A percentile compares a stretch with the other conserved stretches of the same genome.
phyloP scores from a whole-genome alignment of 352 stramenopile species.

The Phytophthora tubulina region DNA sequence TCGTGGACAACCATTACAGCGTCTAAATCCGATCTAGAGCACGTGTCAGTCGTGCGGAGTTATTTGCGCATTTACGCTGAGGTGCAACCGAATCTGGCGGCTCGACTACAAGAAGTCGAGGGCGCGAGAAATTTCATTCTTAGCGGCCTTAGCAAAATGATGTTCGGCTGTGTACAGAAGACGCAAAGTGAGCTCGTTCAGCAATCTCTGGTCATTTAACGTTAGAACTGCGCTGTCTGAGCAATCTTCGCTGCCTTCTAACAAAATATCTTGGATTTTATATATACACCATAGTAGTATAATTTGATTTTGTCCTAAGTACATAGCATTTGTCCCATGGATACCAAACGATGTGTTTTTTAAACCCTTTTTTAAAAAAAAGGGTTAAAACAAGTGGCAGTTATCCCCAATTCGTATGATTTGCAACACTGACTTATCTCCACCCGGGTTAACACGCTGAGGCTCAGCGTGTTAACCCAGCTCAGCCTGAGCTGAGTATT shows the following conservation, averaged over 20 bases:
- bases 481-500: too few species aligned
- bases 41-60: constrained; percentile 15
- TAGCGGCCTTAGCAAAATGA: constrained; percentile 31
- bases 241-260: too few species aligned
- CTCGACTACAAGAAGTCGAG: constrained; percentile 15
- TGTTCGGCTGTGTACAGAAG: constrained; percentile 28
- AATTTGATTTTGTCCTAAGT: too few species aligned
- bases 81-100: constrained; percentile 16
- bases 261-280: neutral
- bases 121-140: constrained; percentile 21
- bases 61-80: constrained; percentile 33
- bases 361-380: too few species aligned
- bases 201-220: constrained; percentile 16
- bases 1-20: constrained; percentile 22
- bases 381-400: too few species aligned
- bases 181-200: constrained; percentile 30
- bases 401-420: neutral
- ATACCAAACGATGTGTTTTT: too few species aligned
- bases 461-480: too few species aligned
- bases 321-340: too few species aligned
- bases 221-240: neutral
- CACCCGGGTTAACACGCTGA: too few species aligned
- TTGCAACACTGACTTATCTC: neutral
- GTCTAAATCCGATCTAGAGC: constrained; percentile 1
- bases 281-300: neutral